Evolutionary conservation across 352 stramenopile species (phyloP), one percentile per base, ranked within the genome.

Genomic region (Saprolegnia diclina): DNA sequence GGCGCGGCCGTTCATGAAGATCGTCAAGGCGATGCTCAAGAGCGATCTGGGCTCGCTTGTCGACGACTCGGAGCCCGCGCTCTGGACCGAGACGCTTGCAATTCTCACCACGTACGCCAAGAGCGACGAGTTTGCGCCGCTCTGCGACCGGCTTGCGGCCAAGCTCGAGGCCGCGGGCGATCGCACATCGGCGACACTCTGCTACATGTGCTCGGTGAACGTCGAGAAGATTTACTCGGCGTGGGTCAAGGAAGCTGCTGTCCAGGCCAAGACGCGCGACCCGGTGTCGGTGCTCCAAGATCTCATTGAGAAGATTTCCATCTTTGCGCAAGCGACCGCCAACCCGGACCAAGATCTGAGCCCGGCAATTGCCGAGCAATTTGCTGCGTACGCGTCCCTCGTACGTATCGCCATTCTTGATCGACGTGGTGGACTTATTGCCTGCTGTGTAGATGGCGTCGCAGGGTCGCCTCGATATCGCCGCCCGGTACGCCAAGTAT

Each of bases 61-160:
- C 19, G 90, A 96, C 32, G 76, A 97, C 40, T 96, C 90, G 0
- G 87, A 98, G 70, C 78, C 97, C n/a, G 71, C 73, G 18, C 92
- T 97, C 52, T 99, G 97, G 97, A 87, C 91, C 62, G 96, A 99
- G 74, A 99, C 97, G 19, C 75, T 99, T 26, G 96, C 97, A 4
- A 98, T 99, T 64, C 74, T 99, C 52, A 98, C 89, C 26, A 99
- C 96, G 2, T 99, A 99, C 77, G 95, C 88, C 22, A 97, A 98
- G 76, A 96, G 88, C 53, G 94, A 99, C 54, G 92, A 99, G 78
- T 99, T 99, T 72, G 90, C 94, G 40, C 79, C 72, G 35, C 84
- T 99, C 29, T 99, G 96, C 72, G 91, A 98, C 69, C 87, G 90
- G 35, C 79, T 99, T 18, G 96, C 94, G 21, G 83, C 87, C 38